A percentile compares a stretch with the other conserved stretches of the same genome.
Evolutionary conservation across 495 filamentous ascomycete genomes (phyloP).

Genomic region (Lophiostoma macrostomum): DNA sequence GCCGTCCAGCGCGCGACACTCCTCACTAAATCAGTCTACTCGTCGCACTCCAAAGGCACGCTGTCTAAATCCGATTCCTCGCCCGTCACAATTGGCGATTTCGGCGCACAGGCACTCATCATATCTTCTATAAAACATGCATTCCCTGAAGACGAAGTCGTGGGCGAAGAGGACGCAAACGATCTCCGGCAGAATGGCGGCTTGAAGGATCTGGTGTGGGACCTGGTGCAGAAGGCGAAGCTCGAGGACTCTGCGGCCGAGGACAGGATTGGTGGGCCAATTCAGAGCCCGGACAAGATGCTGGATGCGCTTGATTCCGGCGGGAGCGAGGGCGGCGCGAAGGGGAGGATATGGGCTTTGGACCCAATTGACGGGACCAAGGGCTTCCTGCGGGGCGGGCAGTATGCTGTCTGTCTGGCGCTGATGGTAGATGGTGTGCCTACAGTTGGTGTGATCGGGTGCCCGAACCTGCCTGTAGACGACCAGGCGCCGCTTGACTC

Average conservation of each 20-base stretch:
- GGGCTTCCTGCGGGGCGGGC: slow-evolving; percentile 93
- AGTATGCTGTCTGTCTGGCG: slow-evolving; percentile 93
- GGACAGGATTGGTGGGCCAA: slow-evolving; percentile 65
- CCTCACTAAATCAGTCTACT: slow-evolving; percentile 90
- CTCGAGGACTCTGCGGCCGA: slow-evolving; percentile 69
- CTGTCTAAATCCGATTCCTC: slow-evolving; percentile 91
- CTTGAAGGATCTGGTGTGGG: slow-evolving; percentile 75
- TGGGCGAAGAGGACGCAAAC: slow-evolving; percentile 90
- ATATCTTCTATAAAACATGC: slow-evolving; percentile 82
- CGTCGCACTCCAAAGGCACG: slow-evolving; percentile 87
- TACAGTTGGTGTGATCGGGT: slow-evolving; percentile 89
- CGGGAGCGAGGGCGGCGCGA: slow-evolving; percentile 70
- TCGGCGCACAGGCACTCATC: slow-evolving; percentile 94
- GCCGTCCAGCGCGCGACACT: slow-evolving; percentile 86
- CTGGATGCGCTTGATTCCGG: slow-evolving; percentile 81
- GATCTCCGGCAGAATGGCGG: slow-evolving; percentile 64
- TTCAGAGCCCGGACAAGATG: slow-evolving; percentile 72
- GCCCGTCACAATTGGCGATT: slow-evolving; percentile 96
- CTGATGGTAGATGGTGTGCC: slow-evolving; percentile 93
- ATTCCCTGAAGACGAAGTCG: slow-evolving; percentile 87
- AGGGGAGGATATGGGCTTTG: slow-evolving; percentile 90
- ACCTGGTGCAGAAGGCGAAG: slow-evolving; percentile 66
- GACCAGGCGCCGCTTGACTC: slow-evolving; percentile 64
- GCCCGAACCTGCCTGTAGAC: slow-evolving; percentile 88
- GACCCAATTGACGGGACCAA: slow-evolving; percentile 98